These are phyloP conservation scores for Trichoderma sp. DNA, from an alignment of 2,329 filamentous ascomycete genomes.

Conservation along the genomic window DNA sequence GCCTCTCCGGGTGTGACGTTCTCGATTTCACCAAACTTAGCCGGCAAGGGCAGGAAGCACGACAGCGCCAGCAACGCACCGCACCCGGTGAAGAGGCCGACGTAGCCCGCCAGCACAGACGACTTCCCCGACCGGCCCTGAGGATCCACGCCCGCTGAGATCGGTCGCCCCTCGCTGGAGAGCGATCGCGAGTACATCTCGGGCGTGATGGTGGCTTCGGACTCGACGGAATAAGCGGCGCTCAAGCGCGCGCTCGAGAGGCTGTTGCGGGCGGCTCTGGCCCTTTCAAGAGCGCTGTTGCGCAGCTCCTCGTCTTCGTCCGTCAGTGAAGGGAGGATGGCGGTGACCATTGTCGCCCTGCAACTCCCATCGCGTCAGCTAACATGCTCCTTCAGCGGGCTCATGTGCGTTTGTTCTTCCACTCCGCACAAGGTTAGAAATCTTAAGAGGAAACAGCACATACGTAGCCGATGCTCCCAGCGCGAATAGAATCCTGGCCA, in stretches of 20 bases:
- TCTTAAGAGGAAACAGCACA: slow-evolving; percentile 36
- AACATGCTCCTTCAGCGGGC: neutral
- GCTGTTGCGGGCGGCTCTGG: slow-evolving; percentile 43
- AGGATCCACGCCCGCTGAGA: slow-evolving; percentile 32
- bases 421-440: neutral
- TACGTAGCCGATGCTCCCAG: slow-evolving; percentile 86
- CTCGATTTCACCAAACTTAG: slow-evolving; percentile 69
- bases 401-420: neutral
- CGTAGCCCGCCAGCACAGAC: slow-evolving; percentile 75
- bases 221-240: slow-evolving; percentile 68
- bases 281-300: slow-evolving; percentile 35
- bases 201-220: slow-evolving; percentile 75
- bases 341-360: slow-evolving; percentile 92
- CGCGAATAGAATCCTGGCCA: slow-evolving; percentile 85
- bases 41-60: slow-evolving; percentile 84
- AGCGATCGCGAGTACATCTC: slow-evolving; percentile 53
- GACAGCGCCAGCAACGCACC: slow-evolving; percentile 83
- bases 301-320: slow-evolving; percentile 48
- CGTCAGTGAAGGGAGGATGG: slow-evolving; percentile 76
- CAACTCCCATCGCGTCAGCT: neutral
- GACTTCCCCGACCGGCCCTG: slow-evolving; percentile 48
- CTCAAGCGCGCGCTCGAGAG: slow-evolving; percentile 52
- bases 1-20: slow-evolving; percentile 74
- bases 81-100: slow-evolving; percentile 89
- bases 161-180: slow-evolving; percentile 36